Percentiles rank a stretch among this genome's conserved stretches.
phyloP scores from a whole-genome alignment of 1,139 yeast species.

The Candida tetrigidarum region DNA sequence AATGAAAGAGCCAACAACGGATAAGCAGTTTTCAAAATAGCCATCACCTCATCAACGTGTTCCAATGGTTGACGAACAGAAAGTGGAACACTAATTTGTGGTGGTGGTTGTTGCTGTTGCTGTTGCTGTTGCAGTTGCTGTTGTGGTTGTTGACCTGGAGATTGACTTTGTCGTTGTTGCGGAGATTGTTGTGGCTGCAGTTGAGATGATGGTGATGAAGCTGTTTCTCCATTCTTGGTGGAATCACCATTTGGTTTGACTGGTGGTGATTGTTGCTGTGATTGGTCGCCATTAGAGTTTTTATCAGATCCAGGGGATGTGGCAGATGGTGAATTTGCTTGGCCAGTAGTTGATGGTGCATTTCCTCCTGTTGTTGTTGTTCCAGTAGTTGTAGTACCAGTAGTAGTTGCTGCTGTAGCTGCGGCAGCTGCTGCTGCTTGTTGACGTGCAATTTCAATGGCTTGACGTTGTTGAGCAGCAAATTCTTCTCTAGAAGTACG shows the following conservation, averaged over 20 bases:
- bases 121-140: slow-evolving; percentile 8
- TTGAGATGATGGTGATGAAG: slow-evolving; percentile 7
- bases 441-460: slow-evolving; percentile 49
- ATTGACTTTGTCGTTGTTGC: slow-evolving; percentile 7
- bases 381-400: not conserved
- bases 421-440: slow-evolving; percentile 30
- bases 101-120: slow-evolving; percentile 7
- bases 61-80: slow-evolving; percentile 80
- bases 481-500: slow-evolving; percentile 95
- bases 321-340: slow-evolving; percentile 8
- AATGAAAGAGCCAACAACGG: slow-evolving; percentile 91
- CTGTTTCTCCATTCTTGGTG: not conserved
- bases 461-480: slow-evolving; percentile 84
- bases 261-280: too few species aligned
- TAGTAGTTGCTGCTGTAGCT: slow-evolving; percentile 24
- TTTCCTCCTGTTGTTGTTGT: too few species aligned
- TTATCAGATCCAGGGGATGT: slow-evolving; percentile 7
- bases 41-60: slow-evolving; percentile 93
- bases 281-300: slow-evolving; percentile 2
- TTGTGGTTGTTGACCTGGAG: slow-evolving; percentile 18
- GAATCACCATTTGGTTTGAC: slow-evolving; percentile 2
- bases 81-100: slow-evolving; percentile 16
- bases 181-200: slow-evolving; percentile 8
- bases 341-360: slow-evolving; percentile 9
- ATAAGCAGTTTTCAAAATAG: slow-evolving; percentile 92